These are phyloP conservation scores for Penicillium coffeae DNA, from an alignment of 495 filamentous ascomycete genomes.

Conservation along the genomic window DNA sequence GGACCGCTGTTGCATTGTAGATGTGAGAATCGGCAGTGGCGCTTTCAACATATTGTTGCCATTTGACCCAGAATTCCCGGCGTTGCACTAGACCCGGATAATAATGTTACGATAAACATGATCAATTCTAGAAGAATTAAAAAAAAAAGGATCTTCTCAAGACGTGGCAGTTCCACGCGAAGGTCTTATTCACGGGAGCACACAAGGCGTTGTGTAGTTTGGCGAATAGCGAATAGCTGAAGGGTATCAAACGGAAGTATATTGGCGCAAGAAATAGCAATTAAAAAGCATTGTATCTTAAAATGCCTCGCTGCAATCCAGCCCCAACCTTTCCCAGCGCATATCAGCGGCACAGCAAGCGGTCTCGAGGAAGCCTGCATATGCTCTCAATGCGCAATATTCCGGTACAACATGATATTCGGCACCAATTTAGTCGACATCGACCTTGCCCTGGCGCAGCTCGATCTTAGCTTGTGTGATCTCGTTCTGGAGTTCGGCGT, in stretches of 20 bases:
- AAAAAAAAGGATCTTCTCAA: neutral
- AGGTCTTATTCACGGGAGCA: no score
- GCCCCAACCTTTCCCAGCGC: neutral
- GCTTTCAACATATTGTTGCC: slow-evolving; percentile 15
- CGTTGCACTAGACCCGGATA: slow-evolving; percentile 10
- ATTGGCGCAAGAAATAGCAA: slow-evolving; percentile 18
- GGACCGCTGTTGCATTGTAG: slow-evolving; percentile 16
- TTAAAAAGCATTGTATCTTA: slow-evolving; percentile 10
- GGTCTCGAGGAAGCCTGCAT: neutral
- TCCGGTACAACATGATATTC: neutral
- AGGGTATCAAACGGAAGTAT: slow-evolving; percentile 23
- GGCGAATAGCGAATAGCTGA: slow-evolving; percentile 1
- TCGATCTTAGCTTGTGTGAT: slow-evolving; percentile 50
- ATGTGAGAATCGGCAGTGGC: slow-evolving; percentile 18
- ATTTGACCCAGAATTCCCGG: slow-evolving; percentile 13
- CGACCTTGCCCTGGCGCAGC: slow-evolving; percentile 45
- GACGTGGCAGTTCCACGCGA: neutral
- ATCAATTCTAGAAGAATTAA: slow-evolving; percentile 27
- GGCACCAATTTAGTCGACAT: slow-evolving; percentile 41
- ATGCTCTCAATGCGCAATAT: neutral
- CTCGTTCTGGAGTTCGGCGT: slow-evolving; percentile 78
- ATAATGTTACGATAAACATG: slow-evolving; percentile 28
- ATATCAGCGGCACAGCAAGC: neutral
- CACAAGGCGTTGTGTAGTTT: no score
- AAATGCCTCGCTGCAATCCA: slow-evolving; percentile 2